A percentile compares a stretch with the other conserved stretches of the same genome.
Evolutionary conservation across 1,139 yeast species (phyloP).

Genomic region (Wickerhamiella infanticola): DNA sequence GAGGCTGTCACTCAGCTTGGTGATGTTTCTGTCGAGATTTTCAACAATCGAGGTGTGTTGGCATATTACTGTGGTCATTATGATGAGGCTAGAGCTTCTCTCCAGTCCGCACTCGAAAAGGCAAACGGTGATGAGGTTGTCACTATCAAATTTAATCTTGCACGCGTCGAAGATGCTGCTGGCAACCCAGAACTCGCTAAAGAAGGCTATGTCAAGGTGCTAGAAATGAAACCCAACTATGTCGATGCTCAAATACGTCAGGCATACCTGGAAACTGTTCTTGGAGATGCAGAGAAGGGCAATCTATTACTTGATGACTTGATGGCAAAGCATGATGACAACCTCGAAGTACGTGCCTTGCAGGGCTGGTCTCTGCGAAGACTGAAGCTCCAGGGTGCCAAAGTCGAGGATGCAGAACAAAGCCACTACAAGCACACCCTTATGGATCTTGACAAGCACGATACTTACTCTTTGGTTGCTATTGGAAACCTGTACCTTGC

Average conservation of each 20-base stretch:
- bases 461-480: conserved; percentile 75
- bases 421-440: conserved; percentile 74
- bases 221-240: conserved; percentile 51
- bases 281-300: conserved; percentile 30
- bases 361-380: conserved; percentile 78
- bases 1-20: conserved; percentile 40
- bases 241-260: conserved; percentile 63
- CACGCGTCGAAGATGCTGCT: conserved; percentile 27
- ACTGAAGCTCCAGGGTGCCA: conserved; percentile 24
- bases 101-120: conserved; percentile 35
- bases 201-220: conserved; percentile 38
- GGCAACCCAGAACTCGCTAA: conserved; percentile 34
- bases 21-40: conserved; percentile 33
- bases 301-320: conserved; percentile 40
- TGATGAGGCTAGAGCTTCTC: conserved; percentile 35
- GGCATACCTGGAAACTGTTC: conserved; percentile 35
- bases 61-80: conserved; percentile 51
- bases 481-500: conserved; percentile 76
- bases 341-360: conserved; percentile 75
- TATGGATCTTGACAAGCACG: conserved; percentile 65
- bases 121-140: conserved; percentile 10
- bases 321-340: conserved; percentile 37
- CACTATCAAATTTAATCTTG: conserved; percentile 26
- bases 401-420: conserved; percentile 45
- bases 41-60: conserved; percentile 78